Evolutionary conservation across 768 basidiomycete genomes (phyloP).

Genomic region (Cyathus striatus): DNA sequence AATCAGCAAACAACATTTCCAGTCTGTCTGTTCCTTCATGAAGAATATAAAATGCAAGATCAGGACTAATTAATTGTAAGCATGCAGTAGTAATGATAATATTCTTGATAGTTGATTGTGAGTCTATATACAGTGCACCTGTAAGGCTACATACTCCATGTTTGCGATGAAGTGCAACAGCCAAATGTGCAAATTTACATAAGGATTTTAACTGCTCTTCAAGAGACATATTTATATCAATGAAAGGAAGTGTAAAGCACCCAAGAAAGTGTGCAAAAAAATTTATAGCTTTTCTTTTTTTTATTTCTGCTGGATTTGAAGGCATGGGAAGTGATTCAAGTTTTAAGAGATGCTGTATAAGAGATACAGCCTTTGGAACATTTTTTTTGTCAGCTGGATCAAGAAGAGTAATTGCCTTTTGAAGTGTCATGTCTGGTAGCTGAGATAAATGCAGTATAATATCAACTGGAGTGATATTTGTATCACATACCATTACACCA

Average conservation of each 20-base stretch:
- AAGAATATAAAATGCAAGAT: constrained; percentile 10
- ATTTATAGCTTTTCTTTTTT: background rate
- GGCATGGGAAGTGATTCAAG: background rate
- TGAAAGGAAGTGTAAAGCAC: constrained; percentile 13
- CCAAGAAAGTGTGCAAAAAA: constrained; percentile 8
- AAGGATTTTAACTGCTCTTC: constrained; percentile 14
- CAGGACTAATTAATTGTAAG: constrained; percentile 11
- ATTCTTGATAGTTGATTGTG: constrained; percentile 19
- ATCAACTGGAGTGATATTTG: constrained; percentile 4
- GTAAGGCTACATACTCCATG: constrained; percentile 11
- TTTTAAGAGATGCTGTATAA: constrained; percentile 9
- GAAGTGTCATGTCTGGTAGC: constrained; percentile 3
- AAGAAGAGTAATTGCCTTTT: constrained; percentile 9
- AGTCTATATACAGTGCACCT: constrained; percentile 17
- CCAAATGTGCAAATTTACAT: constrained; percentile 11
- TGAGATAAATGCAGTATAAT: constrained; percentile 3
- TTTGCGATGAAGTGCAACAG: constrained; percentile 9
- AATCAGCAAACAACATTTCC: constrained; percentile 16
- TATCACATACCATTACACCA: constrained; percentile 12
- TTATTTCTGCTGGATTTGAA: background rate
- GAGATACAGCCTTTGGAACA: constrained; percentile 13
- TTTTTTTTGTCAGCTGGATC: constrained; percentile 13
- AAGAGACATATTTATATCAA: constrained; percentile 9
- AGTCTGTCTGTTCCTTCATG: constrained; percentile 19
- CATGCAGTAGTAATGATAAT: constrained; percentile 16